Conservation (phyloP, 1,284 basidiomycete genomes). For the Ceratobasidium sp. region DNA sequence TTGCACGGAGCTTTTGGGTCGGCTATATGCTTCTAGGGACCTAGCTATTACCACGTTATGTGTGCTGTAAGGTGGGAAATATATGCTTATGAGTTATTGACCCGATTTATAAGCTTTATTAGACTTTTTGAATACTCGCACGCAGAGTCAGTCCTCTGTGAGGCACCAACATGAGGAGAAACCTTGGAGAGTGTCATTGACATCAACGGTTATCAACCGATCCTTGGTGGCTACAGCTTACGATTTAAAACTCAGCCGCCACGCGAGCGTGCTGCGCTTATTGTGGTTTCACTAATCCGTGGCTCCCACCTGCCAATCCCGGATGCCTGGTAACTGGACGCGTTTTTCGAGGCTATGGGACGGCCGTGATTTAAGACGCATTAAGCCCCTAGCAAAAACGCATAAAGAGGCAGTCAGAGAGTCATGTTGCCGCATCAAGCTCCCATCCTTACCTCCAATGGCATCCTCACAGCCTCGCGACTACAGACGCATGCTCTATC, state of each 20-base stretch:
- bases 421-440: constrained; percentile 6
- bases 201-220: constrained; percentile 7
- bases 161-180: constrained; percentile 1
- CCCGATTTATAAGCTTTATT: not conserved
- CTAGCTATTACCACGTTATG: not conserved
- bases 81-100: not conserved
- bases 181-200: not conserved
- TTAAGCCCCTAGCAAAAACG: not conserved
- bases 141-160: not conserved
- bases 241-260: not conserved
- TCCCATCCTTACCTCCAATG: not conserved
- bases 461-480: constrained; percentile 17
- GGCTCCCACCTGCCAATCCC: no score
- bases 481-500: constrained; percentile 24
- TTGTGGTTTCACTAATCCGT: not conserved
- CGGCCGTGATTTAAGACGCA: not conserved
- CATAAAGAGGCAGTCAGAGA: constrained; percentile 6
- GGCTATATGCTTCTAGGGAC: not conserved
- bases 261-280: not conserved
- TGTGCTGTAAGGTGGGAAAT: not conserved
- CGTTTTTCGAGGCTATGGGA: no score
- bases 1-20: not conserved
- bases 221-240: not conserved
- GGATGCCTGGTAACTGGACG: no score
- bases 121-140: not conserved